Conservation (phyloP, 2,329 filamentous ascomycete species). For the Cladophialophora exuberans region DNA sequence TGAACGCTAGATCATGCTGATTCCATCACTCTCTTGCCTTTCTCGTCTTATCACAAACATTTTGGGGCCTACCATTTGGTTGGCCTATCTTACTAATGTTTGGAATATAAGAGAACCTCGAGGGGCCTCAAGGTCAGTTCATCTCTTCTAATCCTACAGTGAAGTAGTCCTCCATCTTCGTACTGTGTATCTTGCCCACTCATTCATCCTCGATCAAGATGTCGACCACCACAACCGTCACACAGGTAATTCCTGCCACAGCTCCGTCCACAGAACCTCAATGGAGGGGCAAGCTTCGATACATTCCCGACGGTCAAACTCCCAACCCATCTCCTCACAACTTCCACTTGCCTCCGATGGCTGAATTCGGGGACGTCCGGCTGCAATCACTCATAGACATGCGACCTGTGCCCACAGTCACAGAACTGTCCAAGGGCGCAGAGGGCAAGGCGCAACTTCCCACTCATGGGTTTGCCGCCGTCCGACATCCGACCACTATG, state of each 20-base stretch:
- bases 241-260: slow-evolving; percentile 4
- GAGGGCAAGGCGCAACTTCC: slow-evolving; percentile 22
- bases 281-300: slow-evolving; percentile 29
- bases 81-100: neutral
- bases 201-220: slow-evolving; percentile 12
- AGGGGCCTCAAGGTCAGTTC: no score
- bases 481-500: slow-evolving; percentile 30
- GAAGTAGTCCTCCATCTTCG: neutral
- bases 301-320: slow-evolving; percentile 25
- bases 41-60: slow-evolving; percentile 15
- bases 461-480: slow-evolving; percentile 26
- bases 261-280: slow-evolving; percentile 20
- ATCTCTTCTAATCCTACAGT: neutral
- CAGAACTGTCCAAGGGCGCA: slow-evolving; percentile 18
- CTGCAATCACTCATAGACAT: slow-evolving; percentile 28
- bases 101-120: slow-evolving; percentile 1
- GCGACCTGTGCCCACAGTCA: slow-evolving; percentile 24
- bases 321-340: slow-evolving; percentile 26
- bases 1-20: no score
- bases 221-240: slow-evolving; percentile 16
- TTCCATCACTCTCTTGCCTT: slow-evolving; percentile 12
- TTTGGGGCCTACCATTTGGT: neutral
- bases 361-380: slow-evolving; percentile 29
- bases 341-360: slow-evolving; percentile 29
- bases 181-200: neutral